Percentiles rank a stretch among this genome's conserved stretches.
phyloP scores from a whole-genome alignment of 1,284 basidiomycete species.

The Stereum hirsutum region DNA sequence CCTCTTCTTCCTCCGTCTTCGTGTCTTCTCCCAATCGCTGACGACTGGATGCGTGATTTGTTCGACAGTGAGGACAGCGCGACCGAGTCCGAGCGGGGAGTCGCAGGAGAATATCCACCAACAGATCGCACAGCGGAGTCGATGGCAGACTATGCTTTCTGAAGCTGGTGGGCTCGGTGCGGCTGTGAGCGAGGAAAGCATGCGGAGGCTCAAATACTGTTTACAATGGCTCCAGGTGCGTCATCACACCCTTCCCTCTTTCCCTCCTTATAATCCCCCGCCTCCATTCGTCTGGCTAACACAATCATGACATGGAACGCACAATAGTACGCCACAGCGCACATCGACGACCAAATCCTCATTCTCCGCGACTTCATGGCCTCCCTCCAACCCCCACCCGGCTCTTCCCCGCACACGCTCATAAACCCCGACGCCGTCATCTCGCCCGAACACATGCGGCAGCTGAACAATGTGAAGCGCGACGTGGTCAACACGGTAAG shows the following conservation, averaged over 20 bases:
- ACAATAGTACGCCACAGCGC: conserved; percentile 72
- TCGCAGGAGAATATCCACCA: conserved; percentile 9
- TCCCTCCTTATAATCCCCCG: not conserved
- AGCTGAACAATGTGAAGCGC: conserved; percentile 63
- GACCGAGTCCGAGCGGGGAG: not conserved
- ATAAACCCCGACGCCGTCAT: conserved; percentile 20
- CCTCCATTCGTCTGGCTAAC: not conserved
- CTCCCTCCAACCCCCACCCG: conserved; percentile 45
- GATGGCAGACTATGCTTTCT: conserved; percentile 78
- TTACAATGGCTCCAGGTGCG: conserved; percentile 81
- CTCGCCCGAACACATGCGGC: conserved; percentile 50
- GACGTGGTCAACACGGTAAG: conserved; percentile 84
- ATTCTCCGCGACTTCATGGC: conserved; percentile 77
- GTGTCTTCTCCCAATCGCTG: not conserved
- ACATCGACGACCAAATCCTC: conserved; percentile 83
- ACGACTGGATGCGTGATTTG: not conserved
- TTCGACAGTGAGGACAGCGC: not conserved
- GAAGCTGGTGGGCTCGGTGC: conserved; percentile 88
- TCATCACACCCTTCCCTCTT: conserved; percentile 8
- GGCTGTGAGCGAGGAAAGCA: conserved; percentile 84
- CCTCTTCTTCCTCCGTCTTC: not conserved
- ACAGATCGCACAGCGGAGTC: conserved; percentile 52
- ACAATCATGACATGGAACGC: conserved; percentile 5
- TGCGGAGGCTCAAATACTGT: conserved; percentile 81
- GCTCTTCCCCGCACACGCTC: conserved; percentile 18